These are phyloP conservation scores for Pythium rhizo-oryzae DNA, from an alignment of 352 stramenopile genomes.

Conservation along the genomic window DNA sequence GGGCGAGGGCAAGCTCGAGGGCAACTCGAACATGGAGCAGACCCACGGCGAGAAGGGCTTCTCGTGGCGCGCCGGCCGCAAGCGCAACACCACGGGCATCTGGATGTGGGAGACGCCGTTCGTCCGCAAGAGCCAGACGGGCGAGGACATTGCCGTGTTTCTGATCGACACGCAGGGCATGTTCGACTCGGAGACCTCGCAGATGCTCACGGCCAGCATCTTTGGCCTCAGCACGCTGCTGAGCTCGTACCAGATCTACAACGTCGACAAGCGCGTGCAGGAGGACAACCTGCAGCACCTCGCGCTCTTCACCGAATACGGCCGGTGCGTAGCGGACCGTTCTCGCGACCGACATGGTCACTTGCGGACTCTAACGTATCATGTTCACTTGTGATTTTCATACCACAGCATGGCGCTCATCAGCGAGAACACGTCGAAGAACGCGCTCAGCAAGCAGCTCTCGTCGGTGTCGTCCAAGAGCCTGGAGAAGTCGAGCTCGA, in stretches of 20 bases:
- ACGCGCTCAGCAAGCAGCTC: constrained; percentile 26
- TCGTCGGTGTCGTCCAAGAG: constrained; percentile 21
- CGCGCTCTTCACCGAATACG: constrained; percentile 99
- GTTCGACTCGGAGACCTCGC: constrained; percentile 99
- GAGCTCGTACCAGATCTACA: constrained; percentile 99
- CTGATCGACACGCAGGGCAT: constrained; percentile 99
- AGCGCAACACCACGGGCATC: constrained; percentile 99
- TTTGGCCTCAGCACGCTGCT: constrained; percentile 98
- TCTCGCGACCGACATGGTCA: no score
- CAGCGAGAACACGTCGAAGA: constrained; percentile 35
- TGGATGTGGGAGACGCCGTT: constrained; percentile 99
- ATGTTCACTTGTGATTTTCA: background rate
- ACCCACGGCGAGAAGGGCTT: constrained; percentile 91
- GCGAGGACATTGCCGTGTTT: constrained; percentile 94
- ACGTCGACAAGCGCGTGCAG: constrained; percentile 99
- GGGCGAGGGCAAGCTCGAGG: constrained; percentile 65
- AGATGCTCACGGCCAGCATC: constrained; percentile 98
- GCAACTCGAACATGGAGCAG: constrained; percentile 85
- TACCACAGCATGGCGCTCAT: constrained; percentile 65
- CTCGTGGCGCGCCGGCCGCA: constrained; percentile 95
- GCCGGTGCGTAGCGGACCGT: no score
- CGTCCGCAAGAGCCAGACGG: constrained; percentile 87
- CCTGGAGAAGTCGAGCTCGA: constrained; percentile 50
- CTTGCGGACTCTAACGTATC: background rate
- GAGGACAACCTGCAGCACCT: constrained; percentile 99